Base-by-base conservation (phyloP, 768 basidiomycete genomes). In the Hortiboletus flavorubellus region DNA sequence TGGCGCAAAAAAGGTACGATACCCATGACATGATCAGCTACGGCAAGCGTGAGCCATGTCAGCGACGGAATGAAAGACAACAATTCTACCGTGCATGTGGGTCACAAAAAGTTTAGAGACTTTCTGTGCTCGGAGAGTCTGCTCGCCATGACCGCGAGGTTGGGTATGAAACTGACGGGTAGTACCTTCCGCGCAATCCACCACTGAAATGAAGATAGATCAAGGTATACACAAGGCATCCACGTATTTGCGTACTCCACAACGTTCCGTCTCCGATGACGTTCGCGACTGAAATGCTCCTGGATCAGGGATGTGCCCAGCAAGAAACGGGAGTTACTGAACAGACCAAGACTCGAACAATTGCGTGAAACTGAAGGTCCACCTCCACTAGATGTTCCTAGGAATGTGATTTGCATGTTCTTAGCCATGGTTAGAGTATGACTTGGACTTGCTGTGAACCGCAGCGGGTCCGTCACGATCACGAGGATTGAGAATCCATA, bases 121-220 rank as follows among this genome's bases (percentile, higher is more conserved):
- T 54, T 73, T 80, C 35, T 66, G 75, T 16, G 77, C 63, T 62
- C 75, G 78, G 52, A 84, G 62, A 46, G 62, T 39, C 64, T 61
- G 46, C 58, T 68, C 51, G 40, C 58, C 58, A 61, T 62, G 55
- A 33, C 61, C 51, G 45, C 58, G 62, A n/a, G 84, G 82, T 54
- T 87, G 84, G 5, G 73, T 69, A 16, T 74, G 70, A 59, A 91
- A 85, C 65, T 92, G 89, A 29, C 86, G 76, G 14, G 80, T 72
- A 12, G 89, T 91, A 35, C 91, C 91, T 70, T 91, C 89, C 14
- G 87, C 90, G 70, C 89, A 90, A 67, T 92, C 89, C 21, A 92
- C 78, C 86, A 92, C 89, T 89, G 62, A 29, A 41, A 44, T 12
- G 31, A 23, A 40, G 15, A 43, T 44, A 51, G 58, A 56, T 56